phyloP scores from a whole-genome alignment of 495 filamentous ascomycete species.

The Jackrogersella multiformis region DNA sequence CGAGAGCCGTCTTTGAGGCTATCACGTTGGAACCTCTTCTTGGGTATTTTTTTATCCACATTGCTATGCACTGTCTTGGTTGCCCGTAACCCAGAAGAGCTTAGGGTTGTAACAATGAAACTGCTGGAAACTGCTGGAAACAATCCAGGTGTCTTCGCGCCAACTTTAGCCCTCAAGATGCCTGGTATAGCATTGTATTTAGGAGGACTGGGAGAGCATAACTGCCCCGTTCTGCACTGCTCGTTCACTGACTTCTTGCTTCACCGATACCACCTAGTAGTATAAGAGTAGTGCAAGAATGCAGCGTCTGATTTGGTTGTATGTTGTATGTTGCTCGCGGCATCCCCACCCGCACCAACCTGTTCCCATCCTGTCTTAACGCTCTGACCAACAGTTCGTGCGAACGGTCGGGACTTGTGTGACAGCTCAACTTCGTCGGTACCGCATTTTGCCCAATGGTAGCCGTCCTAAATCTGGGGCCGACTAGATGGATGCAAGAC shows the following conservation, averaged over 20 bases:
- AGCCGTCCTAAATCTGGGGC: slow-evolving; percentile 11
- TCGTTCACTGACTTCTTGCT: slow-evolving; percentile 17
- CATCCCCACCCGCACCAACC: slow-evolving; percentile 12
- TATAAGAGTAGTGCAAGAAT: slow-evolving; percentile 8
- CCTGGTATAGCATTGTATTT: not conserved
- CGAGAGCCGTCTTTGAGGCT: slow-evolving; percentile 34
- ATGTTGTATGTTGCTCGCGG: not conserved
- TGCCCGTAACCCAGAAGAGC: slow-evolving; percentile 15
- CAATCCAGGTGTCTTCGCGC: not conserved
- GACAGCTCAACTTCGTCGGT: slow-evolving; percentile 42
- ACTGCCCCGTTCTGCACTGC: not conserved
- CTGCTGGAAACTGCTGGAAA: slow-evolving; percentile 21
- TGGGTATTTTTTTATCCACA: slow-evolving; percentile 19
- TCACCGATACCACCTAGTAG: slow-evolving; percentile 5
- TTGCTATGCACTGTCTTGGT: slow-evolving; percentile 37
- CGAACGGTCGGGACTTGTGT: slow-evolving; percentile 46
- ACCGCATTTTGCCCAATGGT: slow-evolving; percentile 16
- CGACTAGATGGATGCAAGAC: slow-evolving; percentile 2
- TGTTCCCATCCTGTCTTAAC: slow-evolving; percentile 41
- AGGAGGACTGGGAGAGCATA: not conserved
- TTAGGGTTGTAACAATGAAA: slow-evolving; percentile 39
- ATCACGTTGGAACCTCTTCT: slow-evolving; percentile 27
- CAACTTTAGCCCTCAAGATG: not conserved
- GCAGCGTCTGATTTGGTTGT: slow-evolving; percentile 11
- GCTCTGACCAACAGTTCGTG: slow-evolving; percentile 57